Conservation (phyloP, 306 rosid genomes). For the Cucumis hystrix region DNA sequence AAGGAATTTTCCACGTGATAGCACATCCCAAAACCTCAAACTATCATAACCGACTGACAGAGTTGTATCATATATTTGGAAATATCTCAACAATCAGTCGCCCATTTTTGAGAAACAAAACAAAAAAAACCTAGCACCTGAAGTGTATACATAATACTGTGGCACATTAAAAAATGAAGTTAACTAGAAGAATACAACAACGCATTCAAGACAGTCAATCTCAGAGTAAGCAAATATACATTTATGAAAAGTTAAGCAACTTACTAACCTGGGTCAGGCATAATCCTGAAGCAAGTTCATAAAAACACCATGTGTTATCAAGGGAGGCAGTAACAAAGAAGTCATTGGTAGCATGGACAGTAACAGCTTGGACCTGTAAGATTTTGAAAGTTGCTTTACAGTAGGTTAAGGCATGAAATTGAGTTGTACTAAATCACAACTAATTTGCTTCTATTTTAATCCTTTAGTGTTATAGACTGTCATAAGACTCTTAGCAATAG, state of each 20-base stretch:
- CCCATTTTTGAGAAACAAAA: neutral
- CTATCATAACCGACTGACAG: neutral
- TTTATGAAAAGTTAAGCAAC: neutral
- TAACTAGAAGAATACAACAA: neutral
- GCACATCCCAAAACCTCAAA: neutral
- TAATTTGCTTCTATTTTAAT: neutral
- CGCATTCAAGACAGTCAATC: neutral
- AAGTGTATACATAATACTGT: neutral
- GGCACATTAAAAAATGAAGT: neutral
- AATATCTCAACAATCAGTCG: neutral
- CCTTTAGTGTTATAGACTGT: neutral
- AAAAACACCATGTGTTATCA: conserved; percentile 93
- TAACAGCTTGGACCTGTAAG: conserved; percentile 92
- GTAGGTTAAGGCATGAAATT: neutral
- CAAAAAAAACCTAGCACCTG: neutral
- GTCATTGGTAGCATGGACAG: conserved; percentile 90
- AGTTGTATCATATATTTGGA: neutral
- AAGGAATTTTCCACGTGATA: neutral
- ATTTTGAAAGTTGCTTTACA: neutral
- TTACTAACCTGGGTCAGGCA: conserved; percentile 75
- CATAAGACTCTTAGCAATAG: neutral
- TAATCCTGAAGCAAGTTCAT: conserved; percentile 79
- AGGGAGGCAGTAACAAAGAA: conserved; percentile 94
- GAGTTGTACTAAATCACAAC: neutral
- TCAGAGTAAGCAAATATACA: neutral